Evolutionary conservation across 2,329 filamentous ascomycete species (phyloP).

Genomic region (Colletotrichum sp.): DNA sequence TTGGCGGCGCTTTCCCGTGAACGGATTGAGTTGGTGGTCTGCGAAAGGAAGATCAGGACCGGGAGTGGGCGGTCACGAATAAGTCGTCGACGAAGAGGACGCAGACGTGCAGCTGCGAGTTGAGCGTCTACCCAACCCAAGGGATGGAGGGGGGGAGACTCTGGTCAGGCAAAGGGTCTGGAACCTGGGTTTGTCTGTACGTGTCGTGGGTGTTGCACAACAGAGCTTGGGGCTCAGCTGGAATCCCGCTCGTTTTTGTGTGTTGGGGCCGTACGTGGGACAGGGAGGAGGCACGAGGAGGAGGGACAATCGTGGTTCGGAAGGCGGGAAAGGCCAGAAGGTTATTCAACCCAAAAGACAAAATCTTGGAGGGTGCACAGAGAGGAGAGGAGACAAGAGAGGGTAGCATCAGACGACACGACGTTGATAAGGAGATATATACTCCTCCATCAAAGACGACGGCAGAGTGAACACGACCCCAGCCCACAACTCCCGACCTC

Average conservation of each 20-base stretch:
- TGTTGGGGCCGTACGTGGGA: not conserved
- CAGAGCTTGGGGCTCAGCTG: not conserved
- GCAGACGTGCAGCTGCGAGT: not conserved
- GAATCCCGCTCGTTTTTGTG: not conserved
- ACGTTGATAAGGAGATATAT: not conserved
- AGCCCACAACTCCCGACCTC: not conserved
- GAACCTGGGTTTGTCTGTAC: not conserved
- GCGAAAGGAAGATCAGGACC: not conserved
- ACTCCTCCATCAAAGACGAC: not conserved
- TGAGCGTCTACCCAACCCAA: conserved; percentile 1
- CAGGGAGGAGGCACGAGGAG: not conserved
- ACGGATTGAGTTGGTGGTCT: not conserved
- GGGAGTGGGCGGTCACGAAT: not conserved
- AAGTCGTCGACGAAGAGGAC: not conserved
- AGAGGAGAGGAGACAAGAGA: not conserved
- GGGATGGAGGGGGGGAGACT: not conserved
- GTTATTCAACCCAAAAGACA: not conserved
- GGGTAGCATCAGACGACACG: conserved; percentile 1
- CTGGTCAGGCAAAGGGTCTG: not conserved
- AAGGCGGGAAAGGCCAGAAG: not conserved
- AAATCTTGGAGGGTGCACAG: not conserved
- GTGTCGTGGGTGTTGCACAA: not conserved
- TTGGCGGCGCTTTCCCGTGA: not conserved
- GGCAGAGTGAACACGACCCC: not conserved
- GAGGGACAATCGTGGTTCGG: not conserved